These are phyloP conservation scores for Ogataea corticis DNA, from an alignment of 805 yeast species.

Conservation along the genomic window DNA sequence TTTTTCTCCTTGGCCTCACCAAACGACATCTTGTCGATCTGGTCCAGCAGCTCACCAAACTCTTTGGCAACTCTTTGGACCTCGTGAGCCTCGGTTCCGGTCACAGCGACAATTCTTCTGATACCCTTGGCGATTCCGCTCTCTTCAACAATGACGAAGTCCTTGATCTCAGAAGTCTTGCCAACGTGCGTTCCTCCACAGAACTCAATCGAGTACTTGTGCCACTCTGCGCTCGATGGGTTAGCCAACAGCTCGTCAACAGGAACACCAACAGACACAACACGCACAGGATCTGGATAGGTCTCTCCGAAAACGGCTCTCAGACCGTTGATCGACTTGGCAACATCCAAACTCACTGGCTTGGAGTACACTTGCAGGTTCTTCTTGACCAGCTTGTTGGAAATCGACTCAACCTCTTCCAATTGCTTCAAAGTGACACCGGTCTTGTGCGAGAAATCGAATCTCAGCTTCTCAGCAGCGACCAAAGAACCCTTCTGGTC, in stretches of 20 bases:
- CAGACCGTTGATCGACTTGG: slow-evolving; percentile 76
- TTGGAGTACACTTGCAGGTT: slow-evolving; percentile 76
- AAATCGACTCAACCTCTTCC: slow-evolving; percentile 70
- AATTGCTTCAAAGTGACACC: slow-evolving; percentile 74
- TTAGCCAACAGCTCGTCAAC: slow-evolving; percentile 75
- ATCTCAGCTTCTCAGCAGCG: slow-evolving; percentile 91
- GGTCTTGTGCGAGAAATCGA: slow-evolving; percentile 93
- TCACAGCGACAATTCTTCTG: slow-evolving; percentile 95
- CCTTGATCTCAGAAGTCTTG: slow-evolving; percentile 90
- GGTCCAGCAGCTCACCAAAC: slow-evolving; percentile 60
- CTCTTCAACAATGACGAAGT: slow-evolving; percentile 87
- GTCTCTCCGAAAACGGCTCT: slow-evolving; percentile 99
- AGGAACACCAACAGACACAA: slow-evolving; percentile 91
- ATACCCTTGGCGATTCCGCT: slow-evolving; percentile 98
- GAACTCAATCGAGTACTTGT: slow-evolving; percentile 80
- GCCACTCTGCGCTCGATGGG: slow-evolving; percentile 78
- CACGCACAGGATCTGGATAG: slow-evolving; percentile 98
- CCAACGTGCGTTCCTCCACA: slow-evolving; percentile 99
- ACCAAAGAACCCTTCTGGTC: slow-evolving; percentile 98
- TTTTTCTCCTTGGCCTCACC: slow-evolving; percentile 78
- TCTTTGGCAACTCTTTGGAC: slow-evolving; percentile 84
- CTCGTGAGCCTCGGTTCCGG: slow-evolving; percentile 86
- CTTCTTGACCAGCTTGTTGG: slow-evolving; percentile 68
- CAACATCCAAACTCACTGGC: slow-evolving; percentile 74
- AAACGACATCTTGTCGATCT: slow-evolving; percentile 62